Evolutionary conservation across 371 early-diverging fungal genomes (phyloP), one percentile per base, ranked within the genome.

Genomic region (Mucor indicus): DNA sequence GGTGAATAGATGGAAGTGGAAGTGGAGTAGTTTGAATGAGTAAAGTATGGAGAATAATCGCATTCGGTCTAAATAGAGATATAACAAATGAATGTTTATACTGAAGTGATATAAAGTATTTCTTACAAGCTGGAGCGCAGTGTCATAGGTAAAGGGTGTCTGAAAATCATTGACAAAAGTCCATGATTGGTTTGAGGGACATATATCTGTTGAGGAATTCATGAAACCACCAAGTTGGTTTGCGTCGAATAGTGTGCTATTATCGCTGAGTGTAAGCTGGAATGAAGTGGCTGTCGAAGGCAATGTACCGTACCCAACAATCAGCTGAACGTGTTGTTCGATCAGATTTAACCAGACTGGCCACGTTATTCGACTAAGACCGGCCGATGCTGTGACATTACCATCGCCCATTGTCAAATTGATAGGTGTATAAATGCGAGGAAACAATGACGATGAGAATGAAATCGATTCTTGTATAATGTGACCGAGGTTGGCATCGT

Each of bases 41-140:
- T 55, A 37, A 72, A 69, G 21, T 52, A 50, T 10, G 69, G 67
- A 1, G 73, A 72, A 38, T 62, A 62, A 3, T 64, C 64, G 42
- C 73, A 72, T 10, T 59, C 22, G 2, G 53, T 55, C 71, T 70
- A 33, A 3, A 23, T 13, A 30, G 3, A 23, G 21, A 15, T 8
- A 42, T 7, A 19, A 39, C 2, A 16, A 41, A 16, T 2, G 29
- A 3, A 25, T 10, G 7, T 27, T 11, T 2, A 24, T 44, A 15
- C 4, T 15, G 2, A 36, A 7, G 32, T 35, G 11, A 2, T 12
- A 27, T 16, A 38, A 2, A n/a, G 13, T 25, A 33, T 7, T 6
- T 27, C 24, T 52, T 58, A 71, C 73, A 9, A 27, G 11, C 13
- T 53, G 22, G 1, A 32, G 17, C 4, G 46, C 45, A 3, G 5